Evolutionary conservation across 768 basidiomycete species (phyloP), one percentile per base, ranked within the genome.

Genomic region (Auricularia sp.): DNA sequence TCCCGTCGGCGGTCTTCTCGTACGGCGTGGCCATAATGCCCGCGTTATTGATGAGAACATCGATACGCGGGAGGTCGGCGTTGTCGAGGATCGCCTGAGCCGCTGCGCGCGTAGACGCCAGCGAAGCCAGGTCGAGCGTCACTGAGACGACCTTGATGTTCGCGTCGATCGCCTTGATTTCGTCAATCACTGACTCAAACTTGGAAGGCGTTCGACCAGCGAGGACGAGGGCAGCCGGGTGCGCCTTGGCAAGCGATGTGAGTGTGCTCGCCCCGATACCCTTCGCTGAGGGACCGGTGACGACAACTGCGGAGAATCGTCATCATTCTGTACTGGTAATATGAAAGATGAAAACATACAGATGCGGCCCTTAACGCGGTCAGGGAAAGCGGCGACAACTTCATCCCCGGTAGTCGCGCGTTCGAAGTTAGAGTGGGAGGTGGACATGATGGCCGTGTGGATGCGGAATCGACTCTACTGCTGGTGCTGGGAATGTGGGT

Each of bases 101-200:
- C 29, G 64, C 64, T 7, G 16, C 36, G 36, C 64, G 64, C 14
- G 61, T 36, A 11, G 64, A 65, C 5, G 59, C 34, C 11, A 63
- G 61, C 7, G 43, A 61, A 4, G 42, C n/a, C 12, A 65, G 61
- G 36, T 65, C 64, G 23, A 60, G 42, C 29, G 36, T 42, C n/a
- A 65, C 47, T 12, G 36, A 44, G 36, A 44, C 23, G 34, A 65
- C 58, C n/a, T 63, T 56, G 47, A 56, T 56, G 7, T 8, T 33
- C 18, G 62, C 7, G 35, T 36, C 47, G 47, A 53, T 56, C 16
- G 80, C 78, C 67, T 85, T 85, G 75, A 93, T 90, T 75, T 93
- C 90, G 18, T 81, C 80, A 6, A 81, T 85, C 39, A 93, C 90
- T 1, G 76, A 71, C 62, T 83, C 77, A 10, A 51, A 43, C 56